Conservation (phyloP, 2,329 filamentous ascomycete species). For the Fusarium irregulare region DNA sequence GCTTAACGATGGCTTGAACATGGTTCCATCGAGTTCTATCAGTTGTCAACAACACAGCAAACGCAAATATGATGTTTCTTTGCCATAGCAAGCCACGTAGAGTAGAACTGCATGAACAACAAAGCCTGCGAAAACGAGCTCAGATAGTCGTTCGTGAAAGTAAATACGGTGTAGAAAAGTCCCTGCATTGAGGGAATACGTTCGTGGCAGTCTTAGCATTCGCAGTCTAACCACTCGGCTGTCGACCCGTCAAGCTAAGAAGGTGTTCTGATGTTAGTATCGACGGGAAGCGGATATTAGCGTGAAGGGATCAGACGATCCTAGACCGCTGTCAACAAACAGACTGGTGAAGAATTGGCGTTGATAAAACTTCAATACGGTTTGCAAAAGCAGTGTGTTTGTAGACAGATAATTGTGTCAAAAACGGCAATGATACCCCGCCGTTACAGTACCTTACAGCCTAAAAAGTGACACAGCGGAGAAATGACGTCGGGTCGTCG, state of each 20-base stretch:
- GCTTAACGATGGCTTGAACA: neutral
- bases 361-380: too few relatives aligned
- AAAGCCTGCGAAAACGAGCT: neutral
- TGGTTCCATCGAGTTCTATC: neutral
- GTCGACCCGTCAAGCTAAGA: too few relatives aligned
- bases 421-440: neutral
- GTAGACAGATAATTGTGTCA: neutral
- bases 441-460: neutral
- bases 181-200: neutral
- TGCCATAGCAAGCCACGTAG: neutral
- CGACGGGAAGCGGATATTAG: neutral
- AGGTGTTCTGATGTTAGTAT: neutral
- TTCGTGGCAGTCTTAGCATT: neutral
- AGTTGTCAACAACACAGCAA: neutral
- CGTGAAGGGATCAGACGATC: neutral
- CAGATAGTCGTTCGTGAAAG: neutral
- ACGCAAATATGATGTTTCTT: neutral
- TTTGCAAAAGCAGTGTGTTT: too few relatives aligned
- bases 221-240: too few relatives aligned
- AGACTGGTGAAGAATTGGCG: neutral
- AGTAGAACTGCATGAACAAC: neutral
- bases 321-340: neutral
- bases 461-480: neutral
- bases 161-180: neutral
- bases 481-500: neutral